These are phyloP conservation scores for Boletus pseudopeckii DNA, from an alignment of 768 basidiomycete genomes.

Conservation along the genomic window DNA sequence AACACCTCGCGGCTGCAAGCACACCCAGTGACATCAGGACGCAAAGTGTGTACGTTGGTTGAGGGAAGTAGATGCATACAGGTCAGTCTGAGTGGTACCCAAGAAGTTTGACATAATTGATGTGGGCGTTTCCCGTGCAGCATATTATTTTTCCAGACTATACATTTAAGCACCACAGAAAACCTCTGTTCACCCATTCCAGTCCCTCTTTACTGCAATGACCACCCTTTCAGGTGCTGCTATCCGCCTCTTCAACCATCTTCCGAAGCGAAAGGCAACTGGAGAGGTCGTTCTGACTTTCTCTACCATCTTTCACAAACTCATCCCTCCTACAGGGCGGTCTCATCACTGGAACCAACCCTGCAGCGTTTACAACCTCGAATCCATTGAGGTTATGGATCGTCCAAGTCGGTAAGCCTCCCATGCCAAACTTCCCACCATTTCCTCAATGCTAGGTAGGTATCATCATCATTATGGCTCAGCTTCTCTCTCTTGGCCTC, in stretches of 20 bases:
- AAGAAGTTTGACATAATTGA: background rate
- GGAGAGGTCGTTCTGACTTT: slow-evolving; percentile 19
- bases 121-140: too few species aligned
- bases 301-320: background rate
- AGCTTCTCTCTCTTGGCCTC: slow-evolving; percentile 67
- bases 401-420: slow-evolving; percentile 65
- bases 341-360: slow-evolving; percentile 71
- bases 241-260: slow-evolving; percentile 9
- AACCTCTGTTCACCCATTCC: too few species aligned
- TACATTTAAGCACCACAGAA: background rate
- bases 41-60: background rate
- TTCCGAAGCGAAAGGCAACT: slow-evolving; percentile 13
- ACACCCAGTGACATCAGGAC: background rate
- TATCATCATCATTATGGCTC: slow-evolving; percentile 79
- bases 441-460: slow-evolving; percentile 37
- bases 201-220: slow-evolving; percentile 8
- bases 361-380: slow-evolving; percentile 53
- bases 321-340: slow-evolving; percentile 51
- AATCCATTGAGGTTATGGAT: slow-evolving; percentile 80
- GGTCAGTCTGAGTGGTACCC: background rate
- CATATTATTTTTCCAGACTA: too few species aligned
- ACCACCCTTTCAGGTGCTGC: slow-evolving; percentile 47
- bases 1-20: too few species aligned
- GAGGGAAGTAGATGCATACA: too few species aligned
- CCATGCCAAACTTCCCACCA: background rate